Conservation (phyloP, 768 basidiomycete genomes). For the Leucocoprinus sp. region DNA sequence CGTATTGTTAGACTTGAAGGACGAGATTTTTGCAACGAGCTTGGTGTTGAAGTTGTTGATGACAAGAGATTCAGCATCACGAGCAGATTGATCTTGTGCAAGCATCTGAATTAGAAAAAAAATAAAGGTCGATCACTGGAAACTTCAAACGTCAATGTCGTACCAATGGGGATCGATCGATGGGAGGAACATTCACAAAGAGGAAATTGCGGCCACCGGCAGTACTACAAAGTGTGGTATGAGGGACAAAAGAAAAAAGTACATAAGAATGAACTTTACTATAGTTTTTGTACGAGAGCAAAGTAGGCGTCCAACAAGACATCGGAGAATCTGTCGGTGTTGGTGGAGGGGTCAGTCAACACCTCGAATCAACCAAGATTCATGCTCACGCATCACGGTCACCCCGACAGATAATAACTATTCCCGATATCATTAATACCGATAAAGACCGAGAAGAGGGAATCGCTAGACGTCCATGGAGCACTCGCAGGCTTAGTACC, state of each 20-base stretch:
- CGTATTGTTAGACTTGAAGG: conserved; percentile 35
- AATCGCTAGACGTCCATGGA: conserved; percentile 48
- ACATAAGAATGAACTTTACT: neutral
- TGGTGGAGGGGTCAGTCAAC: neutral
- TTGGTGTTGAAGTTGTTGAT: conserved; percentile 46
- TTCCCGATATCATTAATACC: conserved; percentile 66
- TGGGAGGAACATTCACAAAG: conserved; percentile 34
- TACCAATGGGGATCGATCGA: conserved; percentile 37
- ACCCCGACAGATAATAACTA: conserved; percentile 38
- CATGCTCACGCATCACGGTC: conserved; percentile 39
- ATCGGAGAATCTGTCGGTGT: conserved; percentile 30
- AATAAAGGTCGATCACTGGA: neutral
- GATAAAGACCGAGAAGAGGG: conserved; percentile 63
- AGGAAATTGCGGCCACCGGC: conserved; percentile 51
- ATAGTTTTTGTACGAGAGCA: conserved; percentile 23
- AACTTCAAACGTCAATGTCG: neutral
- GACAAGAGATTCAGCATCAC: conserved; percentile 34
- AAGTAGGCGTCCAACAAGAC: conserved; percentile 16
- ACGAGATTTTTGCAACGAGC: conserved; percentile 29
- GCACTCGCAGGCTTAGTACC: conserved; percentile 40
- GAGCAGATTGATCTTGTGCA: conserved; percentile 29
- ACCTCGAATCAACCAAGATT: neutral
- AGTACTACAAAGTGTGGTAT: conserved; percentile 22
- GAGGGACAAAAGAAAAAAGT: neutral
- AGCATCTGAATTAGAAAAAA: conserved; percentile 36